These are phyloP conservation scores for Aspergillus calidoustus DNA, from an alignment of 2,329 filamentous ascomycete genomes.

Conservation along the genomic window DNA sequence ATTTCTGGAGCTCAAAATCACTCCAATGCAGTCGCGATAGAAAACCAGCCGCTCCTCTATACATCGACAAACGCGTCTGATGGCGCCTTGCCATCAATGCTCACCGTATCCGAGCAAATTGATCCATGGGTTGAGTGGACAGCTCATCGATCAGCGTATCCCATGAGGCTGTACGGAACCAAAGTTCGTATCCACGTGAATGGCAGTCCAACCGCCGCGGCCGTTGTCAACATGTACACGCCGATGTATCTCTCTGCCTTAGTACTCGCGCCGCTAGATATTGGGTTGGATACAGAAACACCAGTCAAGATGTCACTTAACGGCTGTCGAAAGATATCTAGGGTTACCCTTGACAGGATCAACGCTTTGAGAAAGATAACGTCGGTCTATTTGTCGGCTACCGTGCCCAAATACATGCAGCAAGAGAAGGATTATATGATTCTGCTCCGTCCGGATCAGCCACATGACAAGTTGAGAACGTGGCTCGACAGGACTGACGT, in stretches of 20 bases:
- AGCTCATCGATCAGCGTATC: too few species aligned
- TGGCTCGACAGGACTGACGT: too few species aligned
- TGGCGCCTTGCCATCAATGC: neutral
- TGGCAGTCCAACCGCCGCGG: neutral
- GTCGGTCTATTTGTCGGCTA: neutral
- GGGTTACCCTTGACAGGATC: neutral
- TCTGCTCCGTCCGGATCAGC: neutral
- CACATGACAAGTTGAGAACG: too few species aligned
- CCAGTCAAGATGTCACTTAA: neutral
- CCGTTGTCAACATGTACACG: neutral
- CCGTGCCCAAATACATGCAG: neutral
- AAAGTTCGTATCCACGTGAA: neutral
- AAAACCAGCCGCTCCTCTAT: neutral
- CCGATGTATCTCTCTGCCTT: neutral
- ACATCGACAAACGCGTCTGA: too few species aligned
- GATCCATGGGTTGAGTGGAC: neutral
- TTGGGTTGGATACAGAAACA: neutral
- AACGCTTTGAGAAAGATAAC: neutral
- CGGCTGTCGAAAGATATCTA: neutral
- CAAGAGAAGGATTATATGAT: neutral
- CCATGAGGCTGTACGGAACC: too few species aligned
- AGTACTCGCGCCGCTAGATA: neutral
- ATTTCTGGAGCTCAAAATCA: neutral
- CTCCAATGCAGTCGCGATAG: neutral
- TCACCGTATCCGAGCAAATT: neutral